These are phyloP conservation scores for Hyphopichia pseudoburtonii DNA, from an alignment of 1,139 yeast genomes.

Conservation along the genomic window DNA sequence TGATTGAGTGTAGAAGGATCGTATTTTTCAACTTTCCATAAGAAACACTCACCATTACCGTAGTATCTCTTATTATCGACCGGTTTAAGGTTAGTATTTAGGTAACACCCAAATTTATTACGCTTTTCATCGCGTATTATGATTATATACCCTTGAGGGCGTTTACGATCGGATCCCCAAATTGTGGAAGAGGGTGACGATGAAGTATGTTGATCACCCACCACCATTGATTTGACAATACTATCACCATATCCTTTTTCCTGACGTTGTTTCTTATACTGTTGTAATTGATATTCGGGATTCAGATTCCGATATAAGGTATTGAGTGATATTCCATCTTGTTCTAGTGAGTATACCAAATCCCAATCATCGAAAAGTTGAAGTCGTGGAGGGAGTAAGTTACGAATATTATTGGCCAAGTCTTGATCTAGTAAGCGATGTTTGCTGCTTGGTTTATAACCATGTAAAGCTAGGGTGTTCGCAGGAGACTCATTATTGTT, in stretches of 20 bases:
- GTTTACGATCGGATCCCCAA: slow-evolving; percentile 17
- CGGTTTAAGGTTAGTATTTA: slow-evolving; percentile 73
- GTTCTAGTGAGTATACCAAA: slow-evolving; percentile 78
- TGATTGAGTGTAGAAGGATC: slow-evolving; percentile 18
- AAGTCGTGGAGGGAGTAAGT: slow-evolving; percentile 71
- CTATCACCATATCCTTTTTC: slow-evolving; percentile 41
- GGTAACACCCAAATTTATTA: slow-evolving; percentile 77
- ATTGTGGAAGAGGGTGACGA: slow-evolving; percentile 13
- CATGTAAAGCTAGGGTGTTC: slow-evolving; percentile 38
- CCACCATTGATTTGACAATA: slow-evolving; percentile 34
- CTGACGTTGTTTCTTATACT: slow-evolving; percentile 15
- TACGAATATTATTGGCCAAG: slow-evolving; percentile 73
- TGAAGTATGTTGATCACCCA: slow-evolving; percentile 15
- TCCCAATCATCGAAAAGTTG: slow-evolving; percentile 80
- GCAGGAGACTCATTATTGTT: not conserved
- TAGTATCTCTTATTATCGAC: slow-evolving; percentile 72
- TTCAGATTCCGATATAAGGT: slow-evolving; percentile 59
- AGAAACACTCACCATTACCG: slow-evolving; percentile 94
- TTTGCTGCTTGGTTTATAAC: slow-evolving; percentile 58
- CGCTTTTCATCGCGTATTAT: slow-evolving; percentile 63
- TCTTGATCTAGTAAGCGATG: slow-evolving; percentile 56
- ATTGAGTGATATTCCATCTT: slow-evolving; percentile 83
- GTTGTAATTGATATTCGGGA: slow-evolving; percentile 30
- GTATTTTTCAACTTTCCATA: slow-evolving; percentile 59
- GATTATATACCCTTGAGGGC: slow-evolving; percentile 68